Conservation (phyloP, 164 flowering plant species). For the Piper longum region DNA sequence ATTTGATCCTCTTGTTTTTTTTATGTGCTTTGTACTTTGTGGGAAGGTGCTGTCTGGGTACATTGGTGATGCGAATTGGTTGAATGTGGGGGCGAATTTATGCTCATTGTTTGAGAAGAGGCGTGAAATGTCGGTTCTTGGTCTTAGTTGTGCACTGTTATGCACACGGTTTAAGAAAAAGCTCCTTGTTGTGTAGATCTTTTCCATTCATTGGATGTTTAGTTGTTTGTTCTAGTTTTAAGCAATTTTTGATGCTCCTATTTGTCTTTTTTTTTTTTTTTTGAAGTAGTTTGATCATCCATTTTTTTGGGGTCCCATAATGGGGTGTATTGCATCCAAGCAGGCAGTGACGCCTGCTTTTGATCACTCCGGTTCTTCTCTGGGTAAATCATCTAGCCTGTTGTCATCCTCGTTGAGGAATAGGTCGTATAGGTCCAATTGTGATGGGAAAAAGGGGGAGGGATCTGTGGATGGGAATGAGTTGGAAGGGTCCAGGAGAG, state of each 20-base stretch:
- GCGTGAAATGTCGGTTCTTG: not conserved
- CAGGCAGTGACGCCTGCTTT: constrained; percentile 30
- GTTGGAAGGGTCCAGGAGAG: constrained; percentile 21
- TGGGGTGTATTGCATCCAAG: constrained; percentile 59
- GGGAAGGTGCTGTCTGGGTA: too few relatives aligned
- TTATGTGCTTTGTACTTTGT: too few relatives aligned
- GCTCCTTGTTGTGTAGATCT: not conserved
- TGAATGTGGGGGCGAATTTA: too few relatives aligned
- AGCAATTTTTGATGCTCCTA: not conserved
- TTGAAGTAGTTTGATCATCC: not conserved
- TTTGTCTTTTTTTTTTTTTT: constrained; percentile 7
- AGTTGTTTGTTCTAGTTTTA: too few relatives aligned
- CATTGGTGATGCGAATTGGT: too few relatives aligned
- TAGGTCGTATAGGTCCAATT: constrained; percentile 1
- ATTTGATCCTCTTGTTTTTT: not conserved
- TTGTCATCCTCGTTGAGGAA: constrained; percentile 9
- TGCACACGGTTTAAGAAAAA: not conserved
- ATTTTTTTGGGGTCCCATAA: constrained; percentile 5
- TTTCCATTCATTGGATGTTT: not conserved
- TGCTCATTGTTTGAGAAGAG: not conserved
- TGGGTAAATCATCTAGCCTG: constrained; percentile 12
- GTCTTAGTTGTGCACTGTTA: not conserved
- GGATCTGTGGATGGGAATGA: not conserved
- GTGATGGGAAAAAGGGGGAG: constrained; percentile 6
- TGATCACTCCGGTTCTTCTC: constrained; percentile 16